phyloP scores from a whole-genome alignment of 352 stramenopile species.

The Elongisporangium senticosum region DNA sequence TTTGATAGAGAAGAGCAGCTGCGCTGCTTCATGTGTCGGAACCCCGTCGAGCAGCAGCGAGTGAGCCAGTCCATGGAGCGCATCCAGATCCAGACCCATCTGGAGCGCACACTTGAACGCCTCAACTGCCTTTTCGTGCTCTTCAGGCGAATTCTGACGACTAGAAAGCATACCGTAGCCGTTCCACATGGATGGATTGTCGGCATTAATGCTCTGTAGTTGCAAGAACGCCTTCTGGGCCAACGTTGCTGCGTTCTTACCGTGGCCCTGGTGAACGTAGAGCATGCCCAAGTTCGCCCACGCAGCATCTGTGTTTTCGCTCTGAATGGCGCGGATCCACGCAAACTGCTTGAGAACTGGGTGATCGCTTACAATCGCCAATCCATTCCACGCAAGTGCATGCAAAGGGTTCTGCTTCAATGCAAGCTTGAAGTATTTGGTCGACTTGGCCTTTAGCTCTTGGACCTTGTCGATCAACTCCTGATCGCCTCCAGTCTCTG shows the following conservation, averaged over 20 bases:
- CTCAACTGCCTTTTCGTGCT: constrained; percentile 52
- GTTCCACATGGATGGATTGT: constrained; percentile 84
- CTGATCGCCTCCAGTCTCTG: not conserved
- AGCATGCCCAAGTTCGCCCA: constrained; percentile 86
- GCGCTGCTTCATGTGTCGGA: constrained; percentile 12
- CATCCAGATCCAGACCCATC: constrained; percentile 66
- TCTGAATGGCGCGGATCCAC: constrained; percentile 65
- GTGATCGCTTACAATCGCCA: constrained; percentile 58
- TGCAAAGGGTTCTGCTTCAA: constrained; percentile 40
- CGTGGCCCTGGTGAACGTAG: constrained; percentile 47
- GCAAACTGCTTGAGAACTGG: constrained; percentile 75
- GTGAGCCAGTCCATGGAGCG: constrained; percentile 53
- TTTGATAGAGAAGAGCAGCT: constrained; percentile 63
- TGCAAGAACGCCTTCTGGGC: constrained; percentile 79
- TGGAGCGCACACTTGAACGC: constrained; percentile 77
- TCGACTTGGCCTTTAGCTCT: constrained; percentile 26
- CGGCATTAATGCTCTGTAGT: constrained; percentile 73
- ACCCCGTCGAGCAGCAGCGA: not conserved
- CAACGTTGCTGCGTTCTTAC: constrained; percentile 24
- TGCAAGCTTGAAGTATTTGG: constrained; percentile 35
- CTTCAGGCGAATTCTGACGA: constrained; percentile 21
- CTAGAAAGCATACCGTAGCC: constrained; percentile 77
- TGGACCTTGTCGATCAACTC: constrained; percentile 8
- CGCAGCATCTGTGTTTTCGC: constrained; percentile 48
- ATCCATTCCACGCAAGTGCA: constrained; percentile 70